phyloP scores from a whole-genome alignment of 257 asterid species.

The Fraxinus cuspidata region DNA sequence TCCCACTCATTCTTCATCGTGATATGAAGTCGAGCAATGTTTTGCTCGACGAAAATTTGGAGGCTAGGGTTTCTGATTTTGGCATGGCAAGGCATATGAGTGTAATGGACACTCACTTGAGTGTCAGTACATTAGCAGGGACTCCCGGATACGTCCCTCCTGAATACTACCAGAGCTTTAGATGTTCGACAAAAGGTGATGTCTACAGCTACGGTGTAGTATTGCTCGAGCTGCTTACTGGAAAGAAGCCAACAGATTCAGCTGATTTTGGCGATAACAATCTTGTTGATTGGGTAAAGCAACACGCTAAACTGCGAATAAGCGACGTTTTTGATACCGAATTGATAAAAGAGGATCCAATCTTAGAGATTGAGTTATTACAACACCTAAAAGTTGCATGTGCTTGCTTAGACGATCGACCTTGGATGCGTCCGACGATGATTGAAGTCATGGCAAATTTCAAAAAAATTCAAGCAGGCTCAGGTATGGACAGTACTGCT shows the following conservation, averaged over 20 bases:
- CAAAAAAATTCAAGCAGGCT: constrained; percentile 83
- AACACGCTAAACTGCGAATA: constrained; percentile 57
- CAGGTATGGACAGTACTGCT: constrained; percentile 53
- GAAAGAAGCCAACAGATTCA: constrained; percentile 82
- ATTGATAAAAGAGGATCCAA: constrained; percentile 69
- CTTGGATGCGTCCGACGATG: constrained; percentile 84
- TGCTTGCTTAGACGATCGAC: constrained; percentile 79
- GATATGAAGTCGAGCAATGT: constrained; percentile 99
- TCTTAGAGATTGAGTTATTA: constrained; percentile 70
- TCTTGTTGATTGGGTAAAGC: constrained; percentile 92
- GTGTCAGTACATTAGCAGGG: constrained; percentile 91
- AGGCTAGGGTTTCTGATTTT: constrained; percentile 90
- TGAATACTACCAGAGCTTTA: constrained; percentile 86
- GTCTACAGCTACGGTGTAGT: constrained; percentile 95
- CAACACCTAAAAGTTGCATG: constrained; percentile 76
- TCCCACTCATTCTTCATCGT: constrained; percentile 86
- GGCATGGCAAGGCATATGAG: constrained; percentile 96
- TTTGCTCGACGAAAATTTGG: constrained; percentile 74
- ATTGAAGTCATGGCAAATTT: constrained; percentile 84
- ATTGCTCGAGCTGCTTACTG: constrained; percentile 83
- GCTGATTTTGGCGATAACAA: constrained; percentile 90
- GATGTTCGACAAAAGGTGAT: constrained; percentile 86
- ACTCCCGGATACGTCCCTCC: constrained; percentile 99
- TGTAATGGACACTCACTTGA: constrained; percentile 85
- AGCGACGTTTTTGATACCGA: constrained; percentile 72